Evolutionary conservation across 371 early-diverging fungal species (phyloP), one percentile per base, ranked within the genome.

Genomic region (Syncephalastrum monosporum): DNA sequence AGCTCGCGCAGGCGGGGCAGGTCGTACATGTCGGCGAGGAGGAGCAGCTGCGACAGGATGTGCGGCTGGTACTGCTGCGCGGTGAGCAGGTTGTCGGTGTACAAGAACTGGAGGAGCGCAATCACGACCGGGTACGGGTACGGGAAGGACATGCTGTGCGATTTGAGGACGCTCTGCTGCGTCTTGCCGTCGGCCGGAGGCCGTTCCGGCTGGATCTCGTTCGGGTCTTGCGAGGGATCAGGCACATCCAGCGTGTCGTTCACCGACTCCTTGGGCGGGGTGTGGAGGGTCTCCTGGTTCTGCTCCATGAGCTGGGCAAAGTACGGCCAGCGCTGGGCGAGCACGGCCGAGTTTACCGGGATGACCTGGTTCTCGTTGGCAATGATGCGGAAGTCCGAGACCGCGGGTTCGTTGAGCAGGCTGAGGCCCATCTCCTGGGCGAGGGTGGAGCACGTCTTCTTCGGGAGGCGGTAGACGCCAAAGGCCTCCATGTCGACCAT

Each of bases 271-370:
- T 33, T 14, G 25, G 38, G 3, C 5, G 25, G 42, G 61, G 68
- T 4, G 14, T 50, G 51, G 12, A 51, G 23, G 27, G 43, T 17
- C 51, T 60, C 54, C 21, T 50, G 56, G 25, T 64, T 63, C 2
- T 63, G 60, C 53, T 67, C 65, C 71, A 86, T 71, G 29, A 75
- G 33, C 8, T 74, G 59, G 23, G 82, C 78, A 66, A 84, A 83
- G 19, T 65, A 71, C 0, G 84, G 84, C 88, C 88, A 88, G 14
- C 87, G 85, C 44, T 80, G 80, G 13, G 79, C 72, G 44, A 88
- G 63, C n/a, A 88, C 72, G 14, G 74, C 77, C 14, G 83, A 85
- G 57, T 88, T 88, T 50, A 77, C 81, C n/a, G 70, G 66, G 13
- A 83, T 73, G 1, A 69, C 68, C 15, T 69, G 69, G 13, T 82